Conservation (phyloP, 2,329 filamentous ascomycete species). For the Pyricularia grisea region DNA sequence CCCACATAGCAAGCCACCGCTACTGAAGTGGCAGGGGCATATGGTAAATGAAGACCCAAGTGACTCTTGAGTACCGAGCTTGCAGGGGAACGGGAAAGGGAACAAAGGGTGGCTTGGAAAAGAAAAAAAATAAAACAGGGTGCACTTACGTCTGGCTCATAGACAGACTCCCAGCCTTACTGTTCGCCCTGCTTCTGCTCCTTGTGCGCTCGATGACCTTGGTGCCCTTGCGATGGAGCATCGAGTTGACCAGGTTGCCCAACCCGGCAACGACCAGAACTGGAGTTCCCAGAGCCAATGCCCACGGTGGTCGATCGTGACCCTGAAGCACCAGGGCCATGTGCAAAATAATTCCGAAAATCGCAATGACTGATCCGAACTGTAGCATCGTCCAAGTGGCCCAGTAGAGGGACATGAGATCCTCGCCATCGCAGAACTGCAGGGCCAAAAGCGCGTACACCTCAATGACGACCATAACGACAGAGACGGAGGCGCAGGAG, state of each 20-base stretch:
- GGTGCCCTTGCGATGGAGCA: slow-evolving; percentile 22
- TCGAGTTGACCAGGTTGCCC: slow-evolving; percentile 36
- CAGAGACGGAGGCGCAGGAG: slow-evolving; percentile 32
- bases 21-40: neutral
- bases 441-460: slow-evolving; percentile 42
- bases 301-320: slow-evolving; percentile 47
- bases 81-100: neutral
- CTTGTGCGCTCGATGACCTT: slow-evolving; percentile 21
- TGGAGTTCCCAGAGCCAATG: slow-evolving; percentile 48
- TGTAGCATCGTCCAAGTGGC: slow-evolving; percentile 53
- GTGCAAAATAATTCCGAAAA: slow-evolving; percentile 45
- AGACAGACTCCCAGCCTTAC: slow-evolving; percentile 2
- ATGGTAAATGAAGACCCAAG: neutral
- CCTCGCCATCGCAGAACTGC: slow-evolving; percentile 51
- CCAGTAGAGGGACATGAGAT: slow-evolving; percentile 51
- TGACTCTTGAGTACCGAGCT: neutral
- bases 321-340: slow-evolving; percentile 39
- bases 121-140: neutral
- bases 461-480: slow-evolving; percentile 40
- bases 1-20: neutral
- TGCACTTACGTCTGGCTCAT: slow-evolving; percentile 6
- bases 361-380: slow-evolving; percentile 47
- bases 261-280: slow-evolving; percentile 49
- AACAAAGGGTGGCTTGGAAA: neutral
- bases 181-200: slow-evolving; percentile 1